phyloP scores from a whole-genome alignment of 768 basidiomycete species.

The Suillus plorans region DNA sequence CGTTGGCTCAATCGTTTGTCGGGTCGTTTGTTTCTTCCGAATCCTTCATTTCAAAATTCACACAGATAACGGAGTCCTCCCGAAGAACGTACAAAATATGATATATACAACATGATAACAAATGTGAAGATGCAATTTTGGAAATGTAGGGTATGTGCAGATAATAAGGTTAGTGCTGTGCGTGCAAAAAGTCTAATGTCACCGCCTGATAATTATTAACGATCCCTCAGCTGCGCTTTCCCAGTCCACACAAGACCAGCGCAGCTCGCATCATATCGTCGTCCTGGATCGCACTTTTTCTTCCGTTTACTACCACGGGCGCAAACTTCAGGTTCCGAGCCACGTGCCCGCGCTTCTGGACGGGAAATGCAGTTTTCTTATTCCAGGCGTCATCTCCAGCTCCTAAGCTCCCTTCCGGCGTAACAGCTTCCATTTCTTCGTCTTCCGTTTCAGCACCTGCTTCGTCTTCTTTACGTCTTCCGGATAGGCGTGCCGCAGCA shows the following conservation, averaged over 20 bases:
- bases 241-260: constrained; percentile 60
- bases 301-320: background rate
- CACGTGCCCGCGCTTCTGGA: background rate
- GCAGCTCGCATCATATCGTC: constrained; percentile 74
- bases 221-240: constrained; percentile 20
- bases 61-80: background rate
- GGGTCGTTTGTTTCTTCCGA: background rate
- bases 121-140: background rate
- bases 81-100: background rate
- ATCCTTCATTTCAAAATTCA: background rate
- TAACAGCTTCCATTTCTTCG: constrained; percentile 64
- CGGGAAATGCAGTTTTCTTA: constrained; percentile 2
- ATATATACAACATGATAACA: background rate
- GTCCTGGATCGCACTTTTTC: constrained; percentile 38
- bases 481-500: constrained; percentile 47
- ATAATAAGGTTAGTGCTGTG: background rate
- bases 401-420: constrained; percentile 55
- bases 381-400: constrained; percentile 42
- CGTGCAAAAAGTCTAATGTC: constrained; percentile 1
- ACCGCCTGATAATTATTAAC: too few species aligned
- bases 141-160: constrained; percentile 7
- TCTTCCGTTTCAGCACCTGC: constrained; percentile 55
- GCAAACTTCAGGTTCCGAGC: constrained; percentile 1
- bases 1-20: background rate
- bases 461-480: constrained; percentile 23